phyloP scores from a whole-genome alignment of 257 asterid species.

The Thymus mandschuricus region DNA sequence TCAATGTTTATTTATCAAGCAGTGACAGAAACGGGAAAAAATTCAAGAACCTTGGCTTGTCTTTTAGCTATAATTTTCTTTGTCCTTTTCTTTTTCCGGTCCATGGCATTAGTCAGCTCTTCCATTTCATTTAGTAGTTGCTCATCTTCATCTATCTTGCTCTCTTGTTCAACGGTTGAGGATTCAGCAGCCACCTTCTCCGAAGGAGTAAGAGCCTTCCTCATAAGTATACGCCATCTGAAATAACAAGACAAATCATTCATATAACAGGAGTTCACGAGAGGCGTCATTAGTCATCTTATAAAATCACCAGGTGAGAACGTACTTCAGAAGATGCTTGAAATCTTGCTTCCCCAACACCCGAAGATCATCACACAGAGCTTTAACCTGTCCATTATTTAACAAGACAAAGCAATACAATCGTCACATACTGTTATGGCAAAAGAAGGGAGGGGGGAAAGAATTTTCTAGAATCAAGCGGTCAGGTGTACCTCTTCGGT shows the following conservation, averaged over 20 bases:
- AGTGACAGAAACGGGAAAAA: conserved; percentile 4
- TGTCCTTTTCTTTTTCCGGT: conserved; percentile 72
- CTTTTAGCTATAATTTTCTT: conserved; percentile 73
- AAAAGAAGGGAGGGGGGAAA: neutral
- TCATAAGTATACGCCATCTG: conserved; percentile 83
- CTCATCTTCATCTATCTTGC: conserved; percentile 73
- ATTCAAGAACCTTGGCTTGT: conserved; percentile 65
- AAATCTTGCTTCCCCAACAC: conserved; percentile 93
- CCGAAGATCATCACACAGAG: conserved; percentile 83
- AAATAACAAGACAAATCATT: conserved; percentile 23
- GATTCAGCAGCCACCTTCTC: conserved; percentile 52
- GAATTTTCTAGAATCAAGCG: neutral
- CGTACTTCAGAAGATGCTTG: conserved; percentile 84
- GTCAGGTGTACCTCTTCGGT: conserved; percentile 72
- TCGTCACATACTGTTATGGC: neutral
- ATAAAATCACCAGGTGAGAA: neutral
- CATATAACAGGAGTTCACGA: conserved; percentile 11
- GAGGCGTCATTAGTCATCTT: neutral
- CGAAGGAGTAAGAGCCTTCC: conserved; percentile 81
- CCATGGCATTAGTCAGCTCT: conserved; percentile 78
- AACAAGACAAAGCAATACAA: conserved; percentile 22
- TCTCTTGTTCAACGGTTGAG: conserved; percentile 45
- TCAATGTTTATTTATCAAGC: neutral
- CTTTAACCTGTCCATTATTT: conserved; percentile 59
- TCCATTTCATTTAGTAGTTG: conserved; percentile 78